phyloP scores from a whole-genome alignment of 2,329 filamentous ascomycete species.

The Geosmithia putterillii region DNA sequence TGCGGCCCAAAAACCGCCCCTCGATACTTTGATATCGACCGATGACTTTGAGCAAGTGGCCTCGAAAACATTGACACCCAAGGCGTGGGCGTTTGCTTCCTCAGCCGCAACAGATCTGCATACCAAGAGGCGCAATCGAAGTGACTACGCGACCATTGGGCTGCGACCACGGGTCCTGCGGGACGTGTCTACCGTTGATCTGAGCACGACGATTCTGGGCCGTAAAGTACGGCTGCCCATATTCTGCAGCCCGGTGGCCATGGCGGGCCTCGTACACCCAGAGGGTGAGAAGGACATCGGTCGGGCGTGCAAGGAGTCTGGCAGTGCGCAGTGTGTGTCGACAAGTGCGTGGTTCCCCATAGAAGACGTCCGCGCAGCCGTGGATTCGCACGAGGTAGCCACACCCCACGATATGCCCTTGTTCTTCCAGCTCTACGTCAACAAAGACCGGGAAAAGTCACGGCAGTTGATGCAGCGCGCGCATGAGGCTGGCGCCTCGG shows the following conservation, averaged over 20 bases:
- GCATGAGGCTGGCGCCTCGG: conserved; percentile 28
- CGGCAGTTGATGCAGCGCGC: conserved; percentile 30
- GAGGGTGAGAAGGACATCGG: conserved; percentile 51
- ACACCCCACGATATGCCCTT: conserved; percentile 17
- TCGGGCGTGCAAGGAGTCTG: conserved; percentile 33
- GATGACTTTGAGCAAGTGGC: conserved; percentile 50
- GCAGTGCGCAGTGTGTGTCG: conserved; percentile 47
- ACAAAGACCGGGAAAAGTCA: conserved; percentile 40
- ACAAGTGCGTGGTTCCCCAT: conserved; percentile 49
- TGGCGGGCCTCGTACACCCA: conserved; percentile 50
- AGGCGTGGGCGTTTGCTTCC: conserved; percentile 60
- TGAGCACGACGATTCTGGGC: conserved; percentile 41
- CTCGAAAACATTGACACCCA: conserved; percentile 39
- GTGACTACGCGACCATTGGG: conserved; percentile 40
- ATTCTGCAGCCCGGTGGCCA: conserved; percentile 52
- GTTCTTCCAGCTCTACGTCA: conserved; percentile 53
- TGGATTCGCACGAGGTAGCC: conserved; percentile 1
- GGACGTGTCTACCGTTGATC: conserved; percentile 39
- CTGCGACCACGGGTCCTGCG: conserved; percentile 46
- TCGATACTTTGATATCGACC: conserved; percentile 13
- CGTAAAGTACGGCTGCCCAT: conserved; percentile 39
- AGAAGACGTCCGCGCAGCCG: conserved; percentile 30
- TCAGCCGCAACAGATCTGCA: conserved; percentile 51
- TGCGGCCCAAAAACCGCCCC: background rate
- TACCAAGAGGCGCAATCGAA: conserved; percentile 42